phyloP scores from a whole-genome alignment of 2,329 filamentous ascomycete species.

The Diaporthe ampelina region DNA sequence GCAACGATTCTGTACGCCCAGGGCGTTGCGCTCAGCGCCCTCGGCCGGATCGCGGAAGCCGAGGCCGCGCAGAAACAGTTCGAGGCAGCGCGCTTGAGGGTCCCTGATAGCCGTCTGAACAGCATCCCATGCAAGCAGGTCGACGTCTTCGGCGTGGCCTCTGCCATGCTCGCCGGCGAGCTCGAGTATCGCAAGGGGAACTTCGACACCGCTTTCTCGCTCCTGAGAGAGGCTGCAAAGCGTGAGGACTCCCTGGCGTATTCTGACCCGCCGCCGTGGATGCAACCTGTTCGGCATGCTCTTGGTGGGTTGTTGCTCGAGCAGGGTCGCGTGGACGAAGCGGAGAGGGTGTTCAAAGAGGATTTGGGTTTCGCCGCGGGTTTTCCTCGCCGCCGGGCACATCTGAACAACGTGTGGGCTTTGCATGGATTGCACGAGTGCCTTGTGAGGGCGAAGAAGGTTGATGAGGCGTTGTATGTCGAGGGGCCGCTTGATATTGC shows the following conservation, averaged over 20 bases:
- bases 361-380: neutral
- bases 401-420: neutral
- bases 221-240: neutral
- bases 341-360: neutral
- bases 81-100: neutral
- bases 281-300: neutral
- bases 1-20: neutral
- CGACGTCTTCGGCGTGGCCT: neutral
- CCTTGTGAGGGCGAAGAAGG: neutral
- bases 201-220: neutral
- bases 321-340: neutral
- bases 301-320: neutral
- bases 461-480: neutral
- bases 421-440: slow-evolving; percentile 13
- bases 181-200: neutral
- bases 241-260: neutral
- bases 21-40: neutral
- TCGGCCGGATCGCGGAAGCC: neutral
- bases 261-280: neutral
- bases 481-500: neutral
- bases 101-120: neutral
- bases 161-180: slow-evolving; percentile 5
- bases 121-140: neutral
- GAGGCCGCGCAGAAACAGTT: neutral
- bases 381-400: neutral